Evolutionary conservation across 257 asterid species (phyloP).

Genomic region (Nicotiana otophora): DNA sequence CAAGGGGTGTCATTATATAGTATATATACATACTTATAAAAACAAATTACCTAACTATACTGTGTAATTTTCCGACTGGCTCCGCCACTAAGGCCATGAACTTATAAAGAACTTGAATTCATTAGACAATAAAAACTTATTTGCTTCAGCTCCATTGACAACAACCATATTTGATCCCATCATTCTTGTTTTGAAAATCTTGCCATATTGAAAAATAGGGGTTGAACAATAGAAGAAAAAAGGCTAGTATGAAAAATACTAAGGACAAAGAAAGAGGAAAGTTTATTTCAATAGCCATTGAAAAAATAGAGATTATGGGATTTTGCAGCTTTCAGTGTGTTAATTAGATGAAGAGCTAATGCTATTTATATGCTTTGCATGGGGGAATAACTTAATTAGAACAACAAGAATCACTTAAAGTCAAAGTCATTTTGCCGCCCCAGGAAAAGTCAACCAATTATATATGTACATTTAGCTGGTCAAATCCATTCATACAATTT

Average conservation of each 20-base stretch:
- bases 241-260: conserved; percentile 10
- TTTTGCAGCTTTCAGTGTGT: background rate
- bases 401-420: background rate
- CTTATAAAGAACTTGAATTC: conserved; percentile 82
- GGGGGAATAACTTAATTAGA: conserved; percentile 9
- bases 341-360: background rate
- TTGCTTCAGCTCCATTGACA: conserved; percentile 77
- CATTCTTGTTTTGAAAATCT: no score
- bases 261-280: conserved; percentile 17
- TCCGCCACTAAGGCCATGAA: conserved; percentile 58
- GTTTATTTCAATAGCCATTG: conserved; percentile 24
- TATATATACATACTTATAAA: no score
- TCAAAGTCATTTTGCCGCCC: conserved; percentile 5
- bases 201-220: no score
- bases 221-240: conserved; percentile 31
- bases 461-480: background rate
- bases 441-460: conserved; percentile 13
- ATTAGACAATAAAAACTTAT: conserved; percentile 68
- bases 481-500: no score
- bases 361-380: conserved; percentile 25
- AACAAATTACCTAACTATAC: no score
- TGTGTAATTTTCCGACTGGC: no score
- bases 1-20: no score
- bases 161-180: conserved; percentile 80
- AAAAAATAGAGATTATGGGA: background rate